Evolutionary conservation across 805 yeast genomes (phyloP).

Genomic region (Isabelozyma rhagii): DNA sequence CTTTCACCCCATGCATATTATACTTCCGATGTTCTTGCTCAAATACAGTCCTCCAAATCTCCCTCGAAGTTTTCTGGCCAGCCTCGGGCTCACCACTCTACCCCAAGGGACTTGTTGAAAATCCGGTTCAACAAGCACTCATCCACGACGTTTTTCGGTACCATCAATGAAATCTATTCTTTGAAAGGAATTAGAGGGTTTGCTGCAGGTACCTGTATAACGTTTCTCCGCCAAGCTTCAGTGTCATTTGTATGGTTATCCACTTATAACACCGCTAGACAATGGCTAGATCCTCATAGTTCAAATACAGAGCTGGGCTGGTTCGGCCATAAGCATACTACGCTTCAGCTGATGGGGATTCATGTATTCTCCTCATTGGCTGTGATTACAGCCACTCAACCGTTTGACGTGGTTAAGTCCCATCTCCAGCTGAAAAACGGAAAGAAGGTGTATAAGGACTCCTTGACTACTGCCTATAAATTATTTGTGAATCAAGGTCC

Average conservation of each 20-base stretch:
- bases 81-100: slow-evolving; percentile 4
- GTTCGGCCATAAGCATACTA: slow-evolving; percentile 44
- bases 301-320: slow-evolving; percentile 28
- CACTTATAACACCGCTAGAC: slow-evolving; percentile 74
- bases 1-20: slow-evolving; percentile 42
- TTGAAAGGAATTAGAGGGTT: slow-evolving; percentile 77
- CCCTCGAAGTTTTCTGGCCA: slow-evolving; percentile 18
- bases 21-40: slow-evolving; percentile 30
- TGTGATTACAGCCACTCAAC: slow-evolving; percentile 79
- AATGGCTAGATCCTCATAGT: slow-evolving; percentile 55
- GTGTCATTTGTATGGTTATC: slow-evolving; percentile 83
- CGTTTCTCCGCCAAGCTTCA: slow-evolving; percentile 73
- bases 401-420: slow-evolving; percentile 83
- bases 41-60: slow-evolving; percentile 18
- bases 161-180: slow-evolving; percentile 62
- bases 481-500: slow-evolving; percentile 31
- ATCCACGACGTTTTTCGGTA: slow-evolving; percentile 48
- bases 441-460: slow-evolving; percentile 54
- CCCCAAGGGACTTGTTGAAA: slow-evolving; percentile 18
- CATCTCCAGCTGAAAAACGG: slow-evolving; percentile 79
- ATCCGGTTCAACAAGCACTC: slow-evolving; percentile 49
- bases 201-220: slow-evolving; percentile 79
- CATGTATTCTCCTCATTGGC: slow-evolving; percentile 60
- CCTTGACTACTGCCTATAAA: slow-evolving; percentile 46
- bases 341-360: slow-evolving; percentile 48